Evolutionary conservation across 2,329 filamentous ascomycete genomes (phyloP), one percentile per base, ranked within the genome.

Genomic region (Aspergillus pseudoviridinutans): DNA sequence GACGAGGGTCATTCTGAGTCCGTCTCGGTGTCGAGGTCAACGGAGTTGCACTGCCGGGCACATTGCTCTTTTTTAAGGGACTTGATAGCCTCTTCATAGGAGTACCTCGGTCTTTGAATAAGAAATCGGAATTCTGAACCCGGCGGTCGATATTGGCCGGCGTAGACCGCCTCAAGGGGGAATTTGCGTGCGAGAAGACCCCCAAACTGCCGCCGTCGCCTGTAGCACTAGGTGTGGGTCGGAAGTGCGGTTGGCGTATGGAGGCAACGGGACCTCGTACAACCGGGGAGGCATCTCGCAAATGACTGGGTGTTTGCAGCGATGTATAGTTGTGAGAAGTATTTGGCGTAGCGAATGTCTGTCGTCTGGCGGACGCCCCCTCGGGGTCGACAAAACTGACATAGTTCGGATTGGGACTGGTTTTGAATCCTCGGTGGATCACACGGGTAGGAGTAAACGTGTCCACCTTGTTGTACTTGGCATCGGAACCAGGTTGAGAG

Each of bases 341-440:
- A 80, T 41, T 66, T 78, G 80, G 64, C 77, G 69, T 64, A 73
- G 76, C 49, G 76, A 74, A 74, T 76, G 70, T 62, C 68, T 65
- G 61, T 68, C 79, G 68, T 58, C 69, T 59, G 64, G 76, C 51
- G 60, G 62, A 68, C 71, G 61, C 66, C 49, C 78, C 79, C 50
- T 92, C 86, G 0, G 89, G 87, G 65, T 92, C 86, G 61, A 91
- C 82, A 64, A 91, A 86, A 58, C 83, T 84, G 32, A 84, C 76
- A 69, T 94, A 94, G 70, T 89, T 91, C 0, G 89, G 87, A 70
- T 97, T 97, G 4, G 91, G 88, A 58, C 92, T 90, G 1, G 89
- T 90, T 61, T 85, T 83, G 74, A 96, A 97, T 1, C 85, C 85
- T 49, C 90, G 87, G 58, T 88, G 88, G 64, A 96, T 78, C 51